These are phyloP conservation scores for Cornus kousa DNA, from an alignment of 148 eudicot species.

Conservation along the genomic window DNA sequence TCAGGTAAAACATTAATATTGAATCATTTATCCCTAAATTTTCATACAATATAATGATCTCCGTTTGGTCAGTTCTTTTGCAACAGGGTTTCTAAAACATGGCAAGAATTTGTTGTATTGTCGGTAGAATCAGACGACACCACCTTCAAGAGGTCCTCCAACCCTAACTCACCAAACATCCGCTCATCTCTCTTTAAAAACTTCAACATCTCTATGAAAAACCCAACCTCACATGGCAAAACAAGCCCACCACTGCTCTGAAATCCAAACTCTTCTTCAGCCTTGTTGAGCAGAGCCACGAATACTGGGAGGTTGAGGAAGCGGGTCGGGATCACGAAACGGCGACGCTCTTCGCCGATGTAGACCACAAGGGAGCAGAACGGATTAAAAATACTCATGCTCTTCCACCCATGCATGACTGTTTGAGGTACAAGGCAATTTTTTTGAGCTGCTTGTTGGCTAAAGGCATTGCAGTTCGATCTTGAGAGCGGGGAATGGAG, in stretches of 20 bases:
- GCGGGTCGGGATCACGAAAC: slow-evolving; percentile 35
- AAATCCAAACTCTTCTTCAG: slow-evolving; percentile 34
- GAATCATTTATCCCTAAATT: too few species aligned
- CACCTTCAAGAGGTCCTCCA: slow-evolving; percentile 20
- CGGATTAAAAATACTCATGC: too few species aligned
- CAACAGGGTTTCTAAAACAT: slow-evolving; percentile 5
- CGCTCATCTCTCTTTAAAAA: slow-evolving; percentile 23
- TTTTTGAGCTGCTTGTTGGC: too few species aligned
- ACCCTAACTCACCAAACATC: slow-evolving; percentile 13
- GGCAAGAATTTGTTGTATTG: neutral
- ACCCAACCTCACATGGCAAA: slow-evolving; percentile 23
- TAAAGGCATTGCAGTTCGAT: too few species aligned
- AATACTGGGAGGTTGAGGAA: slow-evolving; percentile 31
- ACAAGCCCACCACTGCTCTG: slow-evolving; percentile 21
- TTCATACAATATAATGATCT: too few species aligned
- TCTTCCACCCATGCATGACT: too few species aligned
- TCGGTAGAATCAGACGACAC: slow-evolving; percentile 11
- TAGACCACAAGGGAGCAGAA: too few species aligned
- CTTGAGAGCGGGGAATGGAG: too few species aligned
- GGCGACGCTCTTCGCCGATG: slow-evolving; percentile 21
- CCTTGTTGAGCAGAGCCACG: slow-evolving; percentile 21
- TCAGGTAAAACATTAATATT: too few species aligned
- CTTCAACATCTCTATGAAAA: slow-evolving; percentile 11
- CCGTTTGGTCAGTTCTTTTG: slow-evolving; percentile 13
- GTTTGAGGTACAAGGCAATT: too few species aligned